Base-by-base conservation (phyloP, 192 early-diverging fungal genomes). In the Podila minutissima region DNA sequence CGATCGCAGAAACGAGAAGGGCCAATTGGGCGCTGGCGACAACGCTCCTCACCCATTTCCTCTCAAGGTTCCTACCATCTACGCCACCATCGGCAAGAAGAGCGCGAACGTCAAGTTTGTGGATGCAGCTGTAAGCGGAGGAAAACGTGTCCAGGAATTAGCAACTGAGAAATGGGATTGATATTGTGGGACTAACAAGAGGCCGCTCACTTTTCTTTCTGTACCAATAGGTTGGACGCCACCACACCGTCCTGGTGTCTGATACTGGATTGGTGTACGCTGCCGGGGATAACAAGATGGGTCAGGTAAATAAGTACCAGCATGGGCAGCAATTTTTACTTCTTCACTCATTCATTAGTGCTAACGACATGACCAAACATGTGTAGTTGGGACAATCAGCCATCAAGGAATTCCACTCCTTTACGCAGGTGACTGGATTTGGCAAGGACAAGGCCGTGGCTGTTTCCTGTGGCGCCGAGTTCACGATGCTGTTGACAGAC, bases 401-500 rank as follows among this genome's bases (percentile, higher is more conserved):
- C 58, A 65, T 74, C 37, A 76, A 82, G 32, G 81, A 83, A 15
- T 68, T 84, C 49, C 29, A 65, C 4, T 73, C 75, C 1, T 82
- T 85, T 48, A 68, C 74, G 8, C 76, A 71, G 15, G 66, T 87
- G 22, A 65, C 63, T 38, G 59, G 74, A n/a, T 65, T 88, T 24
- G 72, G 61, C 24, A 79, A 79, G 28, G 81, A 86, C 49, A 86
- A 77, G n/a, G 78, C 76, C 24, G 64, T 72, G 32, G 58, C 66
- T 8, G 84, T 74, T 38, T 74, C 86, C 17, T 88, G 86, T 64
- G 86, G 86, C 58, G 74, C 84, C 12, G 85, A 88, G 29, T 88
- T 81, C 35, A 84, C 85, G 4, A 72, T 88, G 71, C 64, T 83
- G 20, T 58, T 85, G 9, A 72, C 59, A 41, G 86, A 88, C 20